Percentiles rank a stretch among this genome's conserved stretches.
Evolutionary conservation across 108 stramenopile genomes (phyloP).

Genomic region (Pseudonitzschia delicatissima): DNA sequence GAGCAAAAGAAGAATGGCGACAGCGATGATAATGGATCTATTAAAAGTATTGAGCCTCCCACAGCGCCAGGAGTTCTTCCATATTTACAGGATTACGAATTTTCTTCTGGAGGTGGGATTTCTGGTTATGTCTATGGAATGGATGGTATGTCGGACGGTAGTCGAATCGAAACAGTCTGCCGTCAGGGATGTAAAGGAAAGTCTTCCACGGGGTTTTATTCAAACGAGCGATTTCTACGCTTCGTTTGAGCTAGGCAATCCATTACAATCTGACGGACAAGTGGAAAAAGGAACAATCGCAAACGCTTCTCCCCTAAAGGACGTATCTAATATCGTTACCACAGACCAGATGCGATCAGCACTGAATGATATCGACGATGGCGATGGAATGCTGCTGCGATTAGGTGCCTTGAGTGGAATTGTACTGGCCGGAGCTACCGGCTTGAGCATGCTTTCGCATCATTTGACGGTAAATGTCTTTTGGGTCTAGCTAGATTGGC

Average conservation of each 20-base stretch:
- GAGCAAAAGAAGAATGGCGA: constrained; percentile 13
- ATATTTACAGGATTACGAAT: constrained; percentile 72
- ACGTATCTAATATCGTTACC: neutral
- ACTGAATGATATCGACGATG: constrained; percentile 5
- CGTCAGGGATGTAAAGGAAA: constrained; percentile 46
- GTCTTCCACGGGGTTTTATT: constrained; percentile 67
- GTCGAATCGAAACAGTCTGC: constrained; percentile 54
- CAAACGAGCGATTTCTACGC: constrained; percentile 44
- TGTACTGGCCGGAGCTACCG: constrained; percentile 63
- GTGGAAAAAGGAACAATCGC: neutral
- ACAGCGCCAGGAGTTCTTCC: constrained; percentile 46
- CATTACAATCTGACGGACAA: constrained; percentile 36
- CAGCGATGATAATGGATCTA: neutral
- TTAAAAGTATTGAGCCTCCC: neutral
- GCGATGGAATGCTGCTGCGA: constrained; percentile 23
- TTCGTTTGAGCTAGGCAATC: constrained; percentile 67
- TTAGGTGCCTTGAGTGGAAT: constrained; percentile 67
- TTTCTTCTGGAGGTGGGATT: constrained; percentile 60
- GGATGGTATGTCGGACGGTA: constrained; percentile 73
- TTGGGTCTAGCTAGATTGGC: constrained; percentile 76
- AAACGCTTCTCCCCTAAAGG: neutral
- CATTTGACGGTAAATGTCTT: constrained; percentile 89
- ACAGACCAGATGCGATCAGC: neutral
- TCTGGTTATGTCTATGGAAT: constrained; percentile 64
- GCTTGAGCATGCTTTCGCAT: constrained; percentile 72